Evolutionary conservation across 352 stramenopile genomes (phyloP).

Genomic region (Saprolegnia diclina): DNA sequence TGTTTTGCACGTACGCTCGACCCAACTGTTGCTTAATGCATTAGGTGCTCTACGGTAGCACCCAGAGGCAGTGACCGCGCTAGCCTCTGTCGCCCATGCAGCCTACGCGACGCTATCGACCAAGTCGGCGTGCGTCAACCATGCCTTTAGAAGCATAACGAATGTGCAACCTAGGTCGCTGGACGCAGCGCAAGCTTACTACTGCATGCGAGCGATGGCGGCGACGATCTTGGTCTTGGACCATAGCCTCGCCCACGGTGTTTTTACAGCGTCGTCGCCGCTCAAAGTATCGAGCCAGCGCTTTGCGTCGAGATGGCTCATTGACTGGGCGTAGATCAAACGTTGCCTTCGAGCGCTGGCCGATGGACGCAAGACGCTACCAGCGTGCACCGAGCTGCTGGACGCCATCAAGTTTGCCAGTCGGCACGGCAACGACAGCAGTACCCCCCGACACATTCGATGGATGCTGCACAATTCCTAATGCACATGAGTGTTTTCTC

Average conservation of each 20-base stretch:
- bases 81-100: slow-evolving; percentile 46
- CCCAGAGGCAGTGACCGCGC: slow-evolving; percentile 35
- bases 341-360: slow-evolving; percentile 48
- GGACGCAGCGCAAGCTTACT: slow-evolving; percentile 39
- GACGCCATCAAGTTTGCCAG: slow-evolving; percentile 52
- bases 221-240: slow-evolving; percentile 57
- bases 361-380: slow-evolving; percentile 33
- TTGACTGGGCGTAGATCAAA: slow-evolving; percentile 40
- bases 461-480: slow-evolving; percentile 36
- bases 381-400: slow-evolving; percentile 38
- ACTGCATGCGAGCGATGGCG: slow-evolving; percentile 48
- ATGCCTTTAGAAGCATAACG: background rate
- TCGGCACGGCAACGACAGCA: slow-evolving; percentile 43
- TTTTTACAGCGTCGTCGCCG: slow-evolving; percentile 48
- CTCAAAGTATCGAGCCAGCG: slow-evolving; percentile 37
- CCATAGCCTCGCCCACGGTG: slow-evolving; percentile 41
- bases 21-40: slow-evolving; percentile 24
- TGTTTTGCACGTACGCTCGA: slow-evolving; percentile 34
- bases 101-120: slow-evolving; percentile 26
- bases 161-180: slow-evolving; percentile 25
- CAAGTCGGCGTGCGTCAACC: background rate
- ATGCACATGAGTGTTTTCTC: background rate
- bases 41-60: slow-evolving; percentile 18
- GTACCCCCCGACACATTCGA: slow-evolving; percentile 45
- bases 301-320: background rate